Conservation (phyloP, 2,329 filamentous ascomycete species). For the Teratosphaeria destructans region DNA sequence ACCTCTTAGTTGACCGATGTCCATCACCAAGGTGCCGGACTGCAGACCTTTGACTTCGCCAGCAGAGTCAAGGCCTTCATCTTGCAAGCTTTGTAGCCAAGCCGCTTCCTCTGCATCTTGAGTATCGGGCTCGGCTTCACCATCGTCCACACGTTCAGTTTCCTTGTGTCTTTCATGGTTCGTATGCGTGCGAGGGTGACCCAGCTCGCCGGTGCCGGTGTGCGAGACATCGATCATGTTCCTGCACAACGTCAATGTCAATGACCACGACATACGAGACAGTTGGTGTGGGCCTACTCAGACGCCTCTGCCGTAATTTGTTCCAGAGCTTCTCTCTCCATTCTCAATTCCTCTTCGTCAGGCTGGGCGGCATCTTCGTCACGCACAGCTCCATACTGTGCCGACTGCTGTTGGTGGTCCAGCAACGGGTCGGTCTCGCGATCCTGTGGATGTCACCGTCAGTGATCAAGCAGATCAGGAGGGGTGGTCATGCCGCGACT, state of each 20-base stretch:
- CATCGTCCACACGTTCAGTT: not conserved
- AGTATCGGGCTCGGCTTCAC: constrained; percentile 5
- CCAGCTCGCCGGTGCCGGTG: constrained; percentile 27
- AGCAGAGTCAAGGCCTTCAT: constrained; percentile 12
- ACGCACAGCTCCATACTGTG: constrained; percentile 35
- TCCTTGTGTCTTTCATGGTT: constrained; percentile 6
- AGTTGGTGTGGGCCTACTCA: constrained; percentile 29
- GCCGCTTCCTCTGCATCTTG: constrained; percentile 20
- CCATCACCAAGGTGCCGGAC: constrained; percentile 18
- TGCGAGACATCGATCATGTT: constrained; percentile 42
- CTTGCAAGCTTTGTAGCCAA: constrained; percentile 22
- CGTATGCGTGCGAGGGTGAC: constrained; percentile 9
- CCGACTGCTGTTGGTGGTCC: constrained; percentile 29
- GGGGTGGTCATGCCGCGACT: constrained; percentile 12
- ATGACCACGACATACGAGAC: constrained; percentile 2
- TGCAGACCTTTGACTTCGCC: constrained; percentile 15
- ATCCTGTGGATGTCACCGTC: constrained; percentile 21
- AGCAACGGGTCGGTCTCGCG: constrained; percentile 39
- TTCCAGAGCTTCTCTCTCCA: constrained; percentile 39
- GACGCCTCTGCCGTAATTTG: constrained; percentile 40
- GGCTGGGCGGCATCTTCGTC: constrained; percentile 28
- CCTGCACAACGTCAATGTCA: constrained; percentile 19
- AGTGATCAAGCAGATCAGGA: not conserved
- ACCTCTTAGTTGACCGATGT: constrained; percentile 12
- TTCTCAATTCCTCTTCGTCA: constrained; percentile 39